Conservation (phyloP, 2,329 filamentous ascomycete species). For the Monosporascus sp. region DNA sequence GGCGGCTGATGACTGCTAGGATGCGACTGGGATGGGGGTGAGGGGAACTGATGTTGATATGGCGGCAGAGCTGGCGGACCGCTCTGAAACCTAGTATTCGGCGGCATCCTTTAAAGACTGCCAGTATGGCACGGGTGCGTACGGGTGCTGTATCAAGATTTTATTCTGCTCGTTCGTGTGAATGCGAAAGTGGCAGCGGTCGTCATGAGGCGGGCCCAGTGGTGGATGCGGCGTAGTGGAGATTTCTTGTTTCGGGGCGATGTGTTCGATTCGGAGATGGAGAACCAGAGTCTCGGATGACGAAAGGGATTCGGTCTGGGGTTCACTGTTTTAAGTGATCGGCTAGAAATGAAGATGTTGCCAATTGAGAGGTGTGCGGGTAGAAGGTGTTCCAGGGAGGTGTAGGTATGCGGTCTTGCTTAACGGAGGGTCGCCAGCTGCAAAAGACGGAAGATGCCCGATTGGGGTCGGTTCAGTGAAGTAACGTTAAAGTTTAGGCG, state of each 20-base stretch:
- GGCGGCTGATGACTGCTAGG: slow-evolving; percentile 40
- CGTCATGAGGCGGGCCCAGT: slow-evolving; percentile 9
- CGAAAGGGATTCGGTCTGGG: not conserved
- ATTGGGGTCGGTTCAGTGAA: not conserved
- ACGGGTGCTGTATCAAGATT: slow-evolving; percentile 4
- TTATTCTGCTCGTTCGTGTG: slow-evolving; percentile 9
- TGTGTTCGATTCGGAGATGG: not conserved
- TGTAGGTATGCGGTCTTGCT: not conserved
- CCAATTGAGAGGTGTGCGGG: not conserved
- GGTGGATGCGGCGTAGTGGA: not conserved
- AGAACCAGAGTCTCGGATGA: not conserved
- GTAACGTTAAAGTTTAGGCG: too few species aligned
- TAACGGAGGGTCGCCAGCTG: not conserved
- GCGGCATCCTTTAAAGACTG: slow-evolving; percentile 23
- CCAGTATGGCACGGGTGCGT: not conserved
- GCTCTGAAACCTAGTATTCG: slow-evolving; percentile 39
- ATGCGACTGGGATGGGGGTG: slow-evolving; percentile 47
- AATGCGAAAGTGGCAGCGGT: slow-evolving; percentile 3
- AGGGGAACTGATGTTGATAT: slow-evolving; percentile 49
- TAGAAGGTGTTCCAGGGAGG: not conserved
- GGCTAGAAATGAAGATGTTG: not conserved
- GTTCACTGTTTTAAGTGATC: not conserved
- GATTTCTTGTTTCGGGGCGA: not conserved
- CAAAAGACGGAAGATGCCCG: not conserved
- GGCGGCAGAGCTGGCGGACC: slow-evolving; percentile 39